A percentile compares a stretch with the other conserved stretches of the same genome.
These are phyloP conservation scores for Xylariaceae sp. DNA, from an alignment of 2,329 filamentous ascomycete genomes.

Conservation along the genomic window DNA sequence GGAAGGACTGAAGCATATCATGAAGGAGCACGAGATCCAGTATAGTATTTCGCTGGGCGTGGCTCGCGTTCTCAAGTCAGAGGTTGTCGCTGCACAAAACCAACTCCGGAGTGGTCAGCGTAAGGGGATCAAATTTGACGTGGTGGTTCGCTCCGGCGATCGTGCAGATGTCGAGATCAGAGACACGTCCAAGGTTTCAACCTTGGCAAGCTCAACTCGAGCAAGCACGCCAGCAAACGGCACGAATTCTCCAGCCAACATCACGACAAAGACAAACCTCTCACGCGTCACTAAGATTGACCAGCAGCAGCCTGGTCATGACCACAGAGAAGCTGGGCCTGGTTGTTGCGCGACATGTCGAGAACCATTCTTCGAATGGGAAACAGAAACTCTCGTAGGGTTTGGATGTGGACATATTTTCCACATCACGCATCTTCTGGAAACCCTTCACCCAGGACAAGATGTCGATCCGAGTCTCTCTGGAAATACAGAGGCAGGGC, in stretches of 20 bases:
- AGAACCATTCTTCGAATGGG: constrained; percentile 52
- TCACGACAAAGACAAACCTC: background rate
- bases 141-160: constrained; percentile 44
- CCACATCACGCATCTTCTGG: constrained; percentile 67
- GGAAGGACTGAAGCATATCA: constrained; percentile 82
- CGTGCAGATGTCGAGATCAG: constrained; percentile 41
- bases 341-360: constrained; percentile 57
- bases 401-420: constrained; percentile 81
- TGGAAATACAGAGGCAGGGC: constrained; percentile 22
- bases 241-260: constrained; percentile 19
- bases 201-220: constrained; percentile 16
- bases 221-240: constrained; percentile 22
- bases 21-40: constrained; percentile 94
- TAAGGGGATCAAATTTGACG: constrained; percentile 83
- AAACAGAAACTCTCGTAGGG: constrained; percentile 67
- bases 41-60: constrained; percentile 87
- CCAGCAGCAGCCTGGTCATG: constrained; percentile 31
- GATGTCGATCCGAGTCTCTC: constrained; percentile 35
- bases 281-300: constrained; percentile 6
- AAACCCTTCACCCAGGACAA: constrained; percentile 42
- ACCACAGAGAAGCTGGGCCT: constrained; percentile 36
- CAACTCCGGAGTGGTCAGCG: constrained; percentile 72
- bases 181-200: constrained; percentile 32
- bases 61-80: constrained; percentile 76
- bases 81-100: constrained; percentile 80